These are phyloP conservation scores for Cylindrodendrum hubeiense DNA, from an alignment of 2,329 filamentous ascomycete genomes.

Conservation along the genomic window DNA sequence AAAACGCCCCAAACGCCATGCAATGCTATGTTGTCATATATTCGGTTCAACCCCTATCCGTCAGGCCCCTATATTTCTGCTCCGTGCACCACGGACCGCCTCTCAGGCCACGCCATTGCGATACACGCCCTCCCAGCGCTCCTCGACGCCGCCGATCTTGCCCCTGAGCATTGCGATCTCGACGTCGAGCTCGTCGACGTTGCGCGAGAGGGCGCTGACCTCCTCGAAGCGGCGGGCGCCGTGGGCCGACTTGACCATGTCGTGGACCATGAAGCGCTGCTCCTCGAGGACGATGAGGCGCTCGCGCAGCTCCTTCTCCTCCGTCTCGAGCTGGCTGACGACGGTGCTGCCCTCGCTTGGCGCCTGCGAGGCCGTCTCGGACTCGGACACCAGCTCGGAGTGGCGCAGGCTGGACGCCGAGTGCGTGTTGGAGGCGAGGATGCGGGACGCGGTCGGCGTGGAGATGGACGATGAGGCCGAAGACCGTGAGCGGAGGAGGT, in stretches of 20 bases:
- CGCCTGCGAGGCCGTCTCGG: constrained; percentile 59
- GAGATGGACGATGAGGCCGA: constrained; percentile 47
- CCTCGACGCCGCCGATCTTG: constrained; percentile 76
- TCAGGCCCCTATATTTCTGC: neutral
- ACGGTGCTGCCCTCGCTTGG: constrained; percentile 66
- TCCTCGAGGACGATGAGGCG: constrained; percentile 88
- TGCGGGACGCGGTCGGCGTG: constrained; percentile 44
- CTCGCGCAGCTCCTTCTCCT: constrained; percentile 87
- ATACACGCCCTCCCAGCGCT: constrained; percentile 67
- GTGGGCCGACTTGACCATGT: constrained; percentile 85
- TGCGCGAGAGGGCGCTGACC: constrained; percentile 81
- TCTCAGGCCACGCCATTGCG: constrained; percentile 44
- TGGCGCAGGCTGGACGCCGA: constrained; percentile 58
- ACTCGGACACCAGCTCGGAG: constrained; percentile 56
- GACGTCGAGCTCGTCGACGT: constrained; percentile 82
- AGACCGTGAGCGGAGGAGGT: constrained; percentile 66
- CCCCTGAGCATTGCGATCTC: constrained; percentile 79
- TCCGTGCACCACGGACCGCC: neutral
- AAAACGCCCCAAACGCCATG: constrained; percentile 48
- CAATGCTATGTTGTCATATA: constrained; percentile 44
- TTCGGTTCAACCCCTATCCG: neutral
- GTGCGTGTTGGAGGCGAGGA: constrained; percentile 50
- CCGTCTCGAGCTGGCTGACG: constrained; percentile 75
- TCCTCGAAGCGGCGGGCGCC: constrained; percentile 87
- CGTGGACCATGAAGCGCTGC: constrained; percentile 88